phyloP scores from a whole-genome alignment of 139 green algal genomes.

The Penium margaritaceum region DNA sequence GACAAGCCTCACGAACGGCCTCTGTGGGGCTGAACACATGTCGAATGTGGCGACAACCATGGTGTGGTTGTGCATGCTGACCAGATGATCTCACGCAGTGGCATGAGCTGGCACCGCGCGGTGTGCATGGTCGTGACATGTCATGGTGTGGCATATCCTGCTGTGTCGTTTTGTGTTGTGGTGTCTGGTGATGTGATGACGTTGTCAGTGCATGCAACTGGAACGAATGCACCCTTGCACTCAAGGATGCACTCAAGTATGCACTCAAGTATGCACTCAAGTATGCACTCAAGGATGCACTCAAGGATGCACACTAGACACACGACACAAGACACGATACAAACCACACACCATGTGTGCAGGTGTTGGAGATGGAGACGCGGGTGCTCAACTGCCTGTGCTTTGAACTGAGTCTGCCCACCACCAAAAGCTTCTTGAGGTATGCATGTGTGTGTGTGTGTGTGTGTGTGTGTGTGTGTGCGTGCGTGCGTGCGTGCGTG shows the following conservation, averaged over 20 bases:
- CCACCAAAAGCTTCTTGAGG: conserved; percentile 82
- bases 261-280: background rate
- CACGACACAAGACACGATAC: background rate
- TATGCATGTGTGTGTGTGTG: conserved; percentile 30
- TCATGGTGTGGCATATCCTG: too few species aligned
- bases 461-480: background rate
- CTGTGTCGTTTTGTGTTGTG: too few species aligned
- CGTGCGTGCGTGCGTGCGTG: background rate
- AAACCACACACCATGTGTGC: conserved; percentile 5
- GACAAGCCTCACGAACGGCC: too few species aligned
- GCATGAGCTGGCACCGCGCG: too few species aligned
- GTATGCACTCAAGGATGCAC: background rate
- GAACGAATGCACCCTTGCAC: background rate
- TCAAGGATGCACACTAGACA: background rate
- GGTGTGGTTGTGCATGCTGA: too few species aligned
- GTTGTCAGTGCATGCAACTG: too few species aligned
- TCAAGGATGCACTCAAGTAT: background rate
- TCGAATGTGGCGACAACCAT: too few species aligned
- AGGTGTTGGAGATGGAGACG: conserved; percentile 70
- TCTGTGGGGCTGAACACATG: too few species aligned
- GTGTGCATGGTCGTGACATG: too few species aligned
- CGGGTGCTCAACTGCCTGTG: conserved; percentile 68
- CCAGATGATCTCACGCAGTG: too few species aligned
- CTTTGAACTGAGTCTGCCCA: conserved; percentile 85
- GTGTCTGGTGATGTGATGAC: too few species aligned